Base-by-base conservation (phyloP, 208 protist genomes). In the Blechomonas ayalai region DNA sequence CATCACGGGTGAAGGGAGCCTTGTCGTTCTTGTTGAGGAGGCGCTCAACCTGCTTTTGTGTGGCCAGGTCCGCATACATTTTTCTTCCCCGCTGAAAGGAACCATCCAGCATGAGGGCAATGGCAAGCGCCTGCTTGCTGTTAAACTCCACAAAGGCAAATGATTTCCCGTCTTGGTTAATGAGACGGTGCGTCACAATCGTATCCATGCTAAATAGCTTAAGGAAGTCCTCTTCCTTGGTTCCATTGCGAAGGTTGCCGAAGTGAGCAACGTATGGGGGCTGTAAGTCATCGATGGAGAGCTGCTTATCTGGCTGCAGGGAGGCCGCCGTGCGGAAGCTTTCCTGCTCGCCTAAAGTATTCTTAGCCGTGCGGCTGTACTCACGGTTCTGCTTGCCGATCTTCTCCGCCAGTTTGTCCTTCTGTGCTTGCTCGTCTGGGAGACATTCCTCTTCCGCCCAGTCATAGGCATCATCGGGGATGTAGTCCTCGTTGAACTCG, bases 121-220 rank as follows among this genome's bases (percentile, higher is more conserved):
- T 67, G 6, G 38, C 48, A n/a, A 89, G 59, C 18, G 84, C 79
- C 42, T 86, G 62, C 7, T 57, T 40, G 13, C 70, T 73, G 28
- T 67, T 81, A 45, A 92, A 87, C 58, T 92, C 79, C 5, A 92
- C 80, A 59, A 86, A 84, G 1, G 84, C 84, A 43, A 92, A 92
- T 33, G 71, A 78, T 47, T 81, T 82, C 22, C 73, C 73, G 39
- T 92, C 78, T 41, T 85, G 68, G 45, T 54, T 81, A 51, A 89
- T 78, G 23, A 89, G 69, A 36, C 73, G 70, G 47, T 80, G 76
- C 5, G 58, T 76, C 10, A 61, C 65, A 31, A 92, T 65, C 32
- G 56, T 58, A 38, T 82, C 67, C 20, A 51, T 47, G 49, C 67
- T 66, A 56, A 89, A 89, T 37, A 79, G 45, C 6, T 52, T 26